Evolutionary conservation across 306 rosid species (phyloP).

Genomic region (Prunus padus): DNA sequence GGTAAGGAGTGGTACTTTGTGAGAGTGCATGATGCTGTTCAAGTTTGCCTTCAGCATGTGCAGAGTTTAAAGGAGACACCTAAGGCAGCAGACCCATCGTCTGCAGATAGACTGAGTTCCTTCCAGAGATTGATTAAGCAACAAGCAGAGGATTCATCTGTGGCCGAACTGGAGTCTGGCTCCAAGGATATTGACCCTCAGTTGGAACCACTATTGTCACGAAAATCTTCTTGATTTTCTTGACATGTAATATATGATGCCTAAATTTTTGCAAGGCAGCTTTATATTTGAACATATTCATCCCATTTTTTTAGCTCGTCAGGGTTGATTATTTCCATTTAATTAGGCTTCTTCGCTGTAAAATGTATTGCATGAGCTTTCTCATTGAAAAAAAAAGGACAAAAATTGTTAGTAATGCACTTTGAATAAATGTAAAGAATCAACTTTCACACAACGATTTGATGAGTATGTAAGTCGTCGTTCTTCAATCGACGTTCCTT

Average conservation of each 20-base stretch:
- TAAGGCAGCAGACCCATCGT: conserved; percentile 19
- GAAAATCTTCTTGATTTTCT: conserved; percentile 33
- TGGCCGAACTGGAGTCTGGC: conserved; percentile 64
- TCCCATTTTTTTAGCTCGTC: neutral
- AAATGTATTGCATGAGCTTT: neutral
- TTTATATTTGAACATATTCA: conserved; percentile 7
- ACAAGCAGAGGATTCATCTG: conserved; percentile 46
- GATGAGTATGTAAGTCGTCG: neutral
- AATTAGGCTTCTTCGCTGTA: conserved; percentile 17
- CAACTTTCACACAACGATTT: neutral
- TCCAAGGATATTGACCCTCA: conserved; percentile 45
- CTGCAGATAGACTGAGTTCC: conserved; percentile 42
- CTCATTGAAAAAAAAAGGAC: neutral
- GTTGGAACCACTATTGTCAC: conserved; percentile 69
- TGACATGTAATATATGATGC: neutral
- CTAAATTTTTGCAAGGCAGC: conserved; percentile 20
- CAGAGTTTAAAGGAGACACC: conserved; percentile 46
- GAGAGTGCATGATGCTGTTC: conserved; percentile 98
- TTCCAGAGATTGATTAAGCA: conserved; percentile 41
- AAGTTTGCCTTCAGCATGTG: conserved; percentile 91
- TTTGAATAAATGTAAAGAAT: neutral
- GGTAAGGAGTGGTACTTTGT: conserved; percentile 97
- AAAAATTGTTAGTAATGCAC: neutral
- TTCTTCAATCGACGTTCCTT: neutral
- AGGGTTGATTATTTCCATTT: conserved; percentile 2